phyloP scores from a whole-genome alignment of 371 early-diverging fungal genomes.

The Thermomucor indicae-seudaticae region DNA sequence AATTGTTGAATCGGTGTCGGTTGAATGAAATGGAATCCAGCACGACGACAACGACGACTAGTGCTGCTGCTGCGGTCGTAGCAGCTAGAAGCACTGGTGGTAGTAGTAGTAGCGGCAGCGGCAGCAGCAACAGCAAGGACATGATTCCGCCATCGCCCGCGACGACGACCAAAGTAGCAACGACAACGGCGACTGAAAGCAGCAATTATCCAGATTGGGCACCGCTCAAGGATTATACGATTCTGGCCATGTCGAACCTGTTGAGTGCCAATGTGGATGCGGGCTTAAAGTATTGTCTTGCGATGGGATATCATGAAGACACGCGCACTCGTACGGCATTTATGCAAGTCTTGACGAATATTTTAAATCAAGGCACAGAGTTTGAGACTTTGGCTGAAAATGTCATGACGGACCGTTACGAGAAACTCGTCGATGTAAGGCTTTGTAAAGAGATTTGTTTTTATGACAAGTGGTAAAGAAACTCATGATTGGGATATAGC shows the following conservation, averaged over 20 bases:
- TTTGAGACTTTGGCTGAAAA: conserved; percentile 80
- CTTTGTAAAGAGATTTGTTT: background rate
- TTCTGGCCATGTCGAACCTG: conserved; percentile 83
- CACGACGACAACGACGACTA: no score
- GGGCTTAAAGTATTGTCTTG: conserved; percentile 82
- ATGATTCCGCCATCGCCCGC: conserved; percentile 3
- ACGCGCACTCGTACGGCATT: conserved; percentile 83
- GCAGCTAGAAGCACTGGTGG: no score
- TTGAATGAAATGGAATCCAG: conserved; percentile 47
- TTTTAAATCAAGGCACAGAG: conserved; percentile 82
- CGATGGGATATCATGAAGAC: conserved; percentile 92
- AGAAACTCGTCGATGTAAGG: conserved; percentile 67
- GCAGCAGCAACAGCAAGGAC: conserved; percentile 12
- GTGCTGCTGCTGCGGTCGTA: no score
- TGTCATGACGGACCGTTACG: conserved; percentile 69
- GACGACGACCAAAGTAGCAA: no score
- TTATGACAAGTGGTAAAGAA: background rate
- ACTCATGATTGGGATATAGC: background rate
- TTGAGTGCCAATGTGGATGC: conserved; percentile 88
- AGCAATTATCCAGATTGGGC: conserved; percentile 50
- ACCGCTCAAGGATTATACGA: conserved; percentile 76
- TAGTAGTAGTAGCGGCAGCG: no score
- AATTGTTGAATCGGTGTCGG: conserved; percentile 77
- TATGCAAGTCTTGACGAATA: conserved; percentile 88
- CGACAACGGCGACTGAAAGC: conserved; percentile 8